These are phyloP conservation scores for Aureobasidium namibiae DNA, from an alignment of 2,329 filamentous ascomycete species.

Conservation along the genomic window DNA sequence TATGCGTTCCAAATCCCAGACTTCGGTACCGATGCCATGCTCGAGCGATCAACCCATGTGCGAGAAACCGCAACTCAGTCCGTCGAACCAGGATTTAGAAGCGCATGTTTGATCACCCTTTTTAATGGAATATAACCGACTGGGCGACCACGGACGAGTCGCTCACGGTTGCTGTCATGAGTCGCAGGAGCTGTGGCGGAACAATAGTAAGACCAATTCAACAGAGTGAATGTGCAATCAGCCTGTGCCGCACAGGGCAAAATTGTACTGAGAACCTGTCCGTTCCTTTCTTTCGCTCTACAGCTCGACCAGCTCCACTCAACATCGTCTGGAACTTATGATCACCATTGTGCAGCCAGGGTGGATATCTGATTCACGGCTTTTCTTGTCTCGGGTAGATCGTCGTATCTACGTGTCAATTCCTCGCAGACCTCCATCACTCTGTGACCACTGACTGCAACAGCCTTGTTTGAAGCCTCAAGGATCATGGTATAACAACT, in stretches of 20 bases:
- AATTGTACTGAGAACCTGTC: background rate
- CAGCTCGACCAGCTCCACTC: background rate
- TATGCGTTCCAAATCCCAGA: background rate
- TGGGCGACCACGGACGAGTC: background rate
- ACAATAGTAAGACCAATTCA: background rate
- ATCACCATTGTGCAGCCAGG: background rate
- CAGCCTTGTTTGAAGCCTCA: background rate
- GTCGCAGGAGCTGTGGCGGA: background rate
- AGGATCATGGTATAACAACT: background rate
- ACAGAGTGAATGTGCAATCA: background rate
- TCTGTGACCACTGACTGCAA: background rate
- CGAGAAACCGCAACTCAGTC: background rate
- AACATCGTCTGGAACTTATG: background rate
- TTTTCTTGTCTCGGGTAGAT: background rate
- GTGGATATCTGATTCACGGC: background rate
- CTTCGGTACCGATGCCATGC: background rate
- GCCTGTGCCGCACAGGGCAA: background rate
- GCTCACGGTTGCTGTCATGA: background rate
- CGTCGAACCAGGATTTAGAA: background rate
- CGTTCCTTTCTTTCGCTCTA: background rate
- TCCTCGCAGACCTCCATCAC: background rate
- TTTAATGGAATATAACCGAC: background rate
- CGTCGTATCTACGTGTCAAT: background rate
- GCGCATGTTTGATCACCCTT: background rate
- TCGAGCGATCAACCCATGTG: background rate